phyloP scores from a whole-genome alignment of 805 yeast genomes.

The Yarrowia yakushimensis region DNA sequence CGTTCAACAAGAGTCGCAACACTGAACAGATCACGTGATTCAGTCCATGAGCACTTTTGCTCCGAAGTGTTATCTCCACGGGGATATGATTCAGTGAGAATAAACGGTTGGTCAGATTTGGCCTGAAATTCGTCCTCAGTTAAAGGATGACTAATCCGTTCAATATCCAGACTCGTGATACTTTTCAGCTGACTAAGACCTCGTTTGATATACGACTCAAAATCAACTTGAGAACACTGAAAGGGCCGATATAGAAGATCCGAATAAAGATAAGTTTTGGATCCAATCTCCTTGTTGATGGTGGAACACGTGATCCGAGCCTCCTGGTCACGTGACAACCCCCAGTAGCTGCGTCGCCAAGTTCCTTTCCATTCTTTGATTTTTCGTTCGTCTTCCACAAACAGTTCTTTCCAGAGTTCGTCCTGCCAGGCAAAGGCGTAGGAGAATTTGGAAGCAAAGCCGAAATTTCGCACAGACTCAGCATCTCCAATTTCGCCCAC shows the following conservation, averaged over 20 bases:
- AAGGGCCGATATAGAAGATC: slow-evolving; percentile 80
- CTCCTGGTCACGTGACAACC: slow-evolving; percentile 41
- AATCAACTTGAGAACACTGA: slow-evolving; percentile 72
- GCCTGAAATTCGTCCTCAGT: not conserved
- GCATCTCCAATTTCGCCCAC: slow-evolving; percentile 49
- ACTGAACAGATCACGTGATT: slow-evolving; percentile 64
- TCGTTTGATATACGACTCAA: slow-evolving; percentile 47
- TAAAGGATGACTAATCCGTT: not conserved
- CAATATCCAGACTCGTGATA: not conserved
- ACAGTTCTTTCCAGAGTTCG: slow-evolving; percentile 70
- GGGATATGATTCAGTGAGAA: slow-evolving; percentile 18
- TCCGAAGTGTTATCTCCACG: not conserved
- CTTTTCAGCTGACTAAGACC: slow-evolving; percentile 42
- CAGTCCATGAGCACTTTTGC: slow-evolving; percentile 32
- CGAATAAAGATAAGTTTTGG: slow-evolving; percentile 50
- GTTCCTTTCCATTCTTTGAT: slow-evolving; percentile 66
- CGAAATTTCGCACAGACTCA: slow-evolving; percentile 48
- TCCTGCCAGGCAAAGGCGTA: slow-evolving; percentile 74
- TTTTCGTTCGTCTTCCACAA: slow-evolving; percentile 38
- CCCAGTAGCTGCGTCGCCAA: slow-evolving; percentile 66
- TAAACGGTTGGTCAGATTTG: slow-evolving; percentile 1
- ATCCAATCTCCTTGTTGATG: not conserved
- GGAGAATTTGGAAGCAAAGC: slow-evolving; percentile 60
- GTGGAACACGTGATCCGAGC: slow-evolving; percentile 45
- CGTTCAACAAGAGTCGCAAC: slow-evolving; percentile 46